A percentile compares a stretch with the other conserved stretches of the same genome.
Conservation (phyloP, 163 green algal genomes). For the Picocystis sp. region DNA sequence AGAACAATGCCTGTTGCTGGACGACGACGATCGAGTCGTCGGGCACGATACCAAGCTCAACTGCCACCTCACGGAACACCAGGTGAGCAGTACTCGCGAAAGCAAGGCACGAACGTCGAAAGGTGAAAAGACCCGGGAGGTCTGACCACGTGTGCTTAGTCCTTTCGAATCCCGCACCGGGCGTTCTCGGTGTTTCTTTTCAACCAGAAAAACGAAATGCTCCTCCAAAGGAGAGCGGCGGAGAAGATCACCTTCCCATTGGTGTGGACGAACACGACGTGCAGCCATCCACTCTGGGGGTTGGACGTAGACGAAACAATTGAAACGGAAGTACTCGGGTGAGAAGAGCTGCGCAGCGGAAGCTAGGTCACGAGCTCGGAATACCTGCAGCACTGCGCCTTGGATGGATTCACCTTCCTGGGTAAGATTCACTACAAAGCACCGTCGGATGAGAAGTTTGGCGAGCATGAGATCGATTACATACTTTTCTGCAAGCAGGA, state of each 20-base stretch:
- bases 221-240: constrained; percentile 66
- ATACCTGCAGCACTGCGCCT: constrained; percentile 42
- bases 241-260: constrained; percentile 33
- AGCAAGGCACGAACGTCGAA: no score
- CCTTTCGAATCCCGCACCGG: constrained; percentile 49
- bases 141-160: constrained; percentile 17
- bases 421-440: constrained; percentile 75
- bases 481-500: constrained; percentile 14
- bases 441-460: constrained; percentile 42
- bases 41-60: constrained; percentile 68
- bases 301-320: constrained; percentile 31
- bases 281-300: constrained; percentile 75
- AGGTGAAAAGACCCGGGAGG: constrained; percentile 14
- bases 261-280: constrained; percentile 98
- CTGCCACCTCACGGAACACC: constrained; percentile 30
- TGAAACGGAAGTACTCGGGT: constrained; percentile 26
- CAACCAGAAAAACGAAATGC: constrained; percentile 51
- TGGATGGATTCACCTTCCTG: constrained; percentile 29
- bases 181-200: constrained; percentile 97
- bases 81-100: neutral
- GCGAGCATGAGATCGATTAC: constrained; percentile 71
- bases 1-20: constrained; percentile 83
- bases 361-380: constrained; percentile 91
- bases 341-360: constrained; percentile 57
- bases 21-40: constrained; percentile 55